These are phyloP conservation scores for Inga laurina DNA, from an alignment of 306 rosid species.

Conservation along the genomic window DNA sequence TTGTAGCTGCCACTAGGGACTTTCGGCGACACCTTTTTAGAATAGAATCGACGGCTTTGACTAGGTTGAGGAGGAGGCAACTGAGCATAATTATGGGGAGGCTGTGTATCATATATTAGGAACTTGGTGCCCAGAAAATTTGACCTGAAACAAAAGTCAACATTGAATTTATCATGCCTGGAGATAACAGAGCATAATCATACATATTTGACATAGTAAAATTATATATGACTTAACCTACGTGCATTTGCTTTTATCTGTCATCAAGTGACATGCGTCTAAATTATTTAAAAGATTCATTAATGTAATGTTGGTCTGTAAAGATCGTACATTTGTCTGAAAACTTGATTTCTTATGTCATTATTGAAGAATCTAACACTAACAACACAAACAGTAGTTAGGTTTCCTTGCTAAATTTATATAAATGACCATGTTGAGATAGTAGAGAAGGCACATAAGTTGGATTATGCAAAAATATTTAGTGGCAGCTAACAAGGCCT, in stretches of 20 bases:
- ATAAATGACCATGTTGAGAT: not conserved
- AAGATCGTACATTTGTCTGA: not conserved
- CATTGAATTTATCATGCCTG: not conserved
- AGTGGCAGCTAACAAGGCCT: not conserved
- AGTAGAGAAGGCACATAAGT: not conserved
- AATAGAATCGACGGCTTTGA: conserved; percentile 77
- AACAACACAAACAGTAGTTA: not conserved
- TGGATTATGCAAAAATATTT: not conserved
- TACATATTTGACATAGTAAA: not conserved
- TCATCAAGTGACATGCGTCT: not conserved
- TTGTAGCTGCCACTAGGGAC: conserved; percentile 90
- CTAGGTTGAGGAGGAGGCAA: conserved; percentile 64
- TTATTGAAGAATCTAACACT: not conserved
- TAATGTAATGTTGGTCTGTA: not conserved
- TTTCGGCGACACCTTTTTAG: conserved; percentile 93
- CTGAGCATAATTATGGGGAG: conserved; percentile 73
- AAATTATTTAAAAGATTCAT: not conserved
- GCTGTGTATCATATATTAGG: conserved; percentile 88
- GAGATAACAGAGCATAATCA: not conserved
- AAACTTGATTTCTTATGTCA: not conserved
- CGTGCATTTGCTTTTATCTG: not conserved
- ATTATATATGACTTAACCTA: not conserved
- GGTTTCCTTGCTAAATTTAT: not conserved
- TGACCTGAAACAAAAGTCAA: conserved; percentile 56
- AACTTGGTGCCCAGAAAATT: conserved; percentile 98